Conservation (phyloP, 2,329 filamentous ascomycete species). For the Aureobasidium sp. region DNA sequence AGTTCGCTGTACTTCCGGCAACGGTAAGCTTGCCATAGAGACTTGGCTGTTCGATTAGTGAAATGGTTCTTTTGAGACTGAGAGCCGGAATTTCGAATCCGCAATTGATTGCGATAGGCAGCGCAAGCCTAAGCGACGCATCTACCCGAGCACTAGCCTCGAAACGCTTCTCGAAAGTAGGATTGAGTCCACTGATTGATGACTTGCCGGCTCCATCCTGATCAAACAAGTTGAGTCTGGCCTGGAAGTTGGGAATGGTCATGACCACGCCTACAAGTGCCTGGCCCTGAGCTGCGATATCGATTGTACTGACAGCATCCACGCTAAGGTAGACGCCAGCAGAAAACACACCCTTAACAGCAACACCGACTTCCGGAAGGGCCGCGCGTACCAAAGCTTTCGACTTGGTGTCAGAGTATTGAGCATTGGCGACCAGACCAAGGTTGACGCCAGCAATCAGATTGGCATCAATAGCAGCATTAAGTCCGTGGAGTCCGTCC, state of each 20-base stretch:
- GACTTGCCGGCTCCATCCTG: not conserved
- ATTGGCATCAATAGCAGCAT: slow-evolving; percentile 3
- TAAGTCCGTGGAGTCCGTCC: slow-evolving; percentile 1
- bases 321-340: slow-evolving; percentile 2
- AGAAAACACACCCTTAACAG: not conserved
- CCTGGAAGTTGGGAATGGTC: slow-evolving; percentile 11
- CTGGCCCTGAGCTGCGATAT: not conserved
- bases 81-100: slow-evolving; percentile 5
- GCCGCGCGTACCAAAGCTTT: not conserved
- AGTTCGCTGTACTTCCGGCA: not conserved
- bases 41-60: slow-evolving; percentile 8
- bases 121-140: not conserved
- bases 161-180: slow-evolving; percentile 5
- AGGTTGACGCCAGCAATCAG: slow-evolving; percentile 3
- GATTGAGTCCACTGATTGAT: not conserved
- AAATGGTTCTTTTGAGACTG: not conserved
- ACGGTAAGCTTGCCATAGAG: slow-evolving; percentile 7
- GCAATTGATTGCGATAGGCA: slow-evolving; percentile 4
- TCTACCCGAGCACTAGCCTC: slow-evolving; percentile 2
- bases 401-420: not conserved
- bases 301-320: slow-evolving; percentile 2
- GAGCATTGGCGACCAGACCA: not conserved
- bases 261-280: slow-evolving; percentile 10
- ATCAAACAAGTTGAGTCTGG: slow-evolving; percentile 1
- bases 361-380: slow-evolving; percentile 8